These are phyloP conservation scores for Castanea sativa DNA, from an alignment of 306 rosid genomes.

Conservation along the genomic window DNA sequence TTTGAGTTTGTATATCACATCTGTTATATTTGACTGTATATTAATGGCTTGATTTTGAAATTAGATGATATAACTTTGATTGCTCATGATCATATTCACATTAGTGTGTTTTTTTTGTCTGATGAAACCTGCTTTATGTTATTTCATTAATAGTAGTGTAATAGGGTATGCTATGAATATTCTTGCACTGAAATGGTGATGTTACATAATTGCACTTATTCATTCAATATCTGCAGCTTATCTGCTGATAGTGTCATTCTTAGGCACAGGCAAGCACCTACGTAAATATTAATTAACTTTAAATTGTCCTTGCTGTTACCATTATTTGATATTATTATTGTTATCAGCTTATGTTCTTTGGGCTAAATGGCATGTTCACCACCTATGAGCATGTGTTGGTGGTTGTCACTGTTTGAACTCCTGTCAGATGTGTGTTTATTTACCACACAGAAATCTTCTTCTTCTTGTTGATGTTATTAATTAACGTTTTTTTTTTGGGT, in stretches of 20 bases:
- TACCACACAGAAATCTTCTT: too few species aligned
- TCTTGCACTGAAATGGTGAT: not conserved
- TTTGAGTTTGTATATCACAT: not conserved
- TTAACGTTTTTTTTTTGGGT: not conserved
- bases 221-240: not conserved
- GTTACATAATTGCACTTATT: not conserved
- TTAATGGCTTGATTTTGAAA: not conserved
- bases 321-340: too few species aligned
- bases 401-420: not conserved
- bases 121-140: too few species aligned
- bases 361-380: too few species aligned
- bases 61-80: not conserved
- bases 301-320: too few species aligned
- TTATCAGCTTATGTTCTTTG: too few species aligned
- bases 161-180: not conserved
- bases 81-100: not conserved
- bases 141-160: not conserved
- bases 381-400: not conserved
- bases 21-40: too few species aligned
- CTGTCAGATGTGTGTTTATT: not conserved
- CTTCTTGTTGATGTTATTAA: not conserved
- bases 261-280: not conserved
- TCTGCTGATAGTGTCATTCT: not conserved
- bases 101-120: not conserved
- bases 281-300: not conserved